Conservation (phyloP, 2,329 filamentous ascomycete species). For the Botryosphaeria dothidea region DNA sequence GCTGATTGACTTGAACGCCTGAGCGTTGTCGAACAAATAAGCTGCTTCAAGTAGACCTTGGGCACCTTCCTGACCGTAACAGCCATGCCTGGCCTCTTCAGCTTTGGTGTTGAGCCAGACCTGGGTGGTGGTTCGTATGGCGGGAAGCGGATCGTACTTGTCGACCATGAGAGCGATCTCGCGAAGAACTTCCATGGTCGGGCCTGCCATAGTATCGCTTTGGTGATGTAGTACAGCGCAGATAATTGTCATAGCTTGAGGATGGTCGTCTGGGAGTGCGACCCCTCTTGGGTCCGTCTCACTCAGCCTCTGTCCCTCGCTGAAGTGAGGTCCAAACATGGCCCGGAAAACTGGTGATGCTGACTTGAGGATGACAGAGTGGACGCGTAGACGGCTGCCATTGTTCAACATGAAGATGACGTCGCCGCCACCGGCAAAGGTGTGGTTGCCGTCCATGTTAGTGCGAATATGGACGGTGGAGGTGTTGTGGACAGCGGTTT, state of each 20-base stretch:
- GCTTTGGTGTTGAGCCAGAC: background rate
- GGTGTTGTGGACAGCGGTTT: no score
- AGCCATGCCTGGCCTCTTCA: background rate
- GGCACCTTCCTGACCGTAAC: background rate
- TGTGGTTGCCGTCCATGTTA: no score
- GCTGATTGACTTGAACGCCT: no score
- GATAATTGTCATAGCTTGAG: background rate
- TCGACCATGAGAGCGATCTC: background rate
- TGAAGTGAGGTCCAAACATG: constrained; percentile 23
- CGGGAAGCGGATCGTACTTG: background rate
- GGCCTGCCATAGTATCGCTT: background rate
- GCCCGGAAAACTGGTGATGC: constrained; percentile 20
- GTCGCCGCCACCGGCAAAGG: no score
- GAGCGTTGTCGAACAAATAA: background rate
- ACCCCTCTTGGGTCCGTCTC: background rate
- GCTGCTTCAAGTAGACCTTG: background rate
- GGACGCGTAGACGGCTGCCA: constrained; percentile 13
- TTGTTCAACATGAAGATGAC: constrained; percentile 20
- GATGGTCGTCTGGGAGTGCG: background rate
- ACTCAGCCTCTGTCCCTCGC: constrained; percentile 19
- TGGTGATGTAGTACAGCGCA: background rate
- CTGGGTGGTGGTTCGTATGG: background rate
- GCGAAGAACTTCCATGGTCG: background rate
- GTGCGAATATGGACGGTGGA: no score
- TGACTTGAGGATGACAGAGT: constrained; percentile 10